Evolutionary conservation across 768 basidiomycete species (phyloP), one percentile per base, ranked within the genome.

Genomic region (Lentinus tigrinus): DNA sequence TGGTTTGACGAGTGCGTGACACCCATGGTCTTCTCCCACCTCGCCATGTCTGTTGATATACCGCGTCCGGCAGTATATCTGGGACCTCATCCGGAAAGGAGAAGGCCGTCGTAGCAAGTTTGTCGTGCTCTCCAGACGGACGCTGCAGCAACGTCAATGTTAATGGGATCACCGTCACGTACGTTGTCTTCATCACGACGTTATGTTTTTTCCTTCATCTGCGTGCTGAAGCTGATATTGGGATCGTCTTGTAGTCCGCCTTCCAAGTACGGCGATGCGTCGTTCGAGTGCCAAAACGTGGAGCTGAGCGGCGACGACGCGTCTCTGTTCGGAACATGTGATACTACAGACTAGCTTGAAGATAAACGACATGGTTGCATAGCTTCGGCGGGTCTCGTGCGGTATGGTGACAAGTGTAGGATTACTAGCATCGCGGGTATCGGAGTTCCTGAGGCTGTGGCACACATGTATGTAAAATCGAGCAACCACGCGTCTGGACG

Each of bases 221-320:
- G 47, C 11, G 21, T 19, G 13, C 3, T 3, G 6, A 13, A 10
- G 24, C 24, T 14, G 19, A 44, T 13, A 56, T 56, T 26, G 2
- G 23, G 19, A 1, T 38, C 24, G 13, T 34, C 14, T 31, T 13
- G 19, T 16, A 67, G 63, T 27, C 64, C 84, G 69, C 64, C 74
- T 64, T 56, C 76, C 70, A 36, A 72, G 70, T 31, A 70, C 42
- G 80, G 81, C n/a, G 69, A 65, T 4, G 76, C 82, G 3, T 70
- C 73, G 37, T 85, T 75, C 64, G 70, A 73, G 3, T 85, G 85
- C 67, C 78, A 82, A 64, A 85, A 85, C 61, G 73, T 85, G n/a
- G 71, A 74, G 16, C 62, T 83, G 31, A 72, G 67, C 4, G 81
- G 82, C 14, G 73, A 76, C 59, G 63, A 78, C 1, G 80, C 78